Percentiles rank a stretch among this genome's conserved stretches.
These are phyloP conservation scores for Nematocida sp. DNA, from an alignment of 371 early-diverging fungal genomes.

Conservation along the genomic window DNA sequence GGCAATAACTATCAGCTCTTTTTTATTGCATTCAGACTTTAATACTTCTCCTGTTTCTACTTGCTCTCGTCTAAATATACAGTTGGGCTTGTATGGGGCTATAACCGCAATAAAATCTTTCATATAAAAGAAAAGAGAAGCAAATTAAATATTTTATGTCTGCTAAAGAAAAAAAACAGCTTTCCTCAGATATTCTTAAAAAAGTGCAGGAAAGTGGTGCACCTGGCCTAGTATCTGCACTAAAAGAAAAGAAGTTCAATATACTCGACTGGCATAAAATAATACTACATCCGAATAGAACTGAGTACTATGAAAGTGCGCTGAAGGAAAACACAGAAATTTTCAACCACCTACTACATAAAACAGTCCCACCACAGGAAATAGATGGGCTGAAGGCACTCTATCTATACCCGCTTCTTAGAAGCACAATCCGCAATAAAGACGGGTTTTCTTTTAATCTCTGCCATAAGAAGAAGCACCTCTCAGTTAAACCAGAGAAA, in stretches of 20 bases:
- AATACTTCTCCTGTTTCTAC: slow-evolving; percentile 11
- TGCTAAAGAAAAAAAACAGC: background rate
- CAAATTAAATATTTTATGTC: slow-evolving; percentile 30
- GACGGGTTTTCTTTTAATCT: background rate
- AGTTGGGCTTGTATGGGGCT: slow-evolving; percentile 19
- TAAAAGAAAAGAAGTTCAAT: background rate
- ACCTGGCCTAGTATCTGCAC: background rate
- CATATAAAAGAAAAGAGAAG: slow-evolving; percentile 31
- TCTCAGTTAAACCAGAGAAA: background rate
- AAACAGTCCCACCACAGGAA: background rate
- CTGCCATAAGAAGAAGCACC: background rate
- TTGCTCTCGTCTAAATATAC: background rate
- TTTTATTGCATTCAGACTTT: slow-evolving; percentile 23
- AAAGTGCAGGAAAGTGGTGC: too few relatives aligned
- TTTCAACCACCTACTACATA: background rate
- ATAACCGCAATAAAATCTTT: slow-evolving; percentile 10
- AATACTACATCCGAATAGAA: background rate
- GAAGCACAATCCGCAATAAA: background rate
- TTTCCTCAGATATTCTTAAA: too few relatives aligned
- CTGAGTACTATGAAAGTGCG: background rate
- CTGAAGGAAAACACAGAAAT: background rate
- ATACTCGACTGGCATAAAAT: background rate
- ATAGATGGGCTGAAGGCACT: background rate
- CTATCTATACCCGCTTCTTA: background rate
- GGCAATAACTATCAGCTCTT: slow-evolving; percentile 3